phyloP scores from a whole-genome alignment of 2,329 filamentous ascomycete genomes.

The Venturiaceae sp. region DNA sequence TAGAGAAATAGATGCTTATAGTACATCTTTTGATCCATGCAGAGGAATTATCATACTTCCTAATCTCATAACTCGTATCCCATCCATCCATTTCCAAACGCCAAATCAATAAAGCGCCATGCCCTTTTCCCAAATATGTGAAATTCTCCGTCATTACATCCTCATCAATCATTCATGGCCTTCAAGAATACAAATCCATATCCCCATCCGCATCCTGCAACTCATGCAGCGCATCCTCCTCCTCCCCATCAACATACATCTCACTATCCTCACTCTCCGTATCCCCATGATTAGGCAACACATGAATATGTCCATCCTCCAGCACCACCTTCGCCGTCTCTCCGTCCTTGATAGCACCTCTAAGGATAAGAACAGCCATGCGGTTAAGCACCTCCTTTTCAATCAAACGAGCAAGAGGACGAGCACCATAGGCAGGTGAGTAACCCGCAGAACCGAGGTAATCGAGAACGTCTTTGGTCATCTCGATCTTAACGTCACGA shows the following conservation, averaged over 20 bases:
- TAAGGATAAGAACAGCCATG: conserved; percentile 81
- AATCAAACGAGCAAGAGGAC: conserved; percentile 79
- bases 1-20: no score
- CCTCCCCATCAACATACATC: conserved; percentile 53
- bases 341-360: conserved; percentile 75
- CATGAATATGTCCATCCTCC: conserved; percentile 67
- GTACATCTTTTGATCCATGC: no score
- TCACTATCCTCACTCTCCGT: conserved; percentile 58
- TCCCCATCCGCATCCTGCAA: conserved; percentile 42
- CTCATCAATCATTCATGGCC: not conserved
- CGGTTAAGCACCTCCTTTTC: conserved; percentile 96
- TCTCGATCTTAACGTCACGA: conserved; percentile 75
- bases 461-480: conserved; percentile 78
- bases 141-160: not conserved
- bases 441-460: conserved; percentile 89
- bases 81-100: no score
- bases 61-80: no score
- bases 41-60: no score
- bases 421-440: conserved; percentile 87
- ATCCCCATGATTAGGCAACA: conserved; percentile 72
- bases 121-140: not conserved
- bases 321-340: conserved; percentile 74
- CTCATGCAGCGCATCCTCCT: conserved; percentile 63
- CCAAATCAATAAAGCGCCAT: no score
- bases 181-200: conserved; percentile 55